Evolutionary conservation across 2,329 filamentous ascomycete genomes (phyloP).

Genomic region (Trichophyton verrucosum): DNA sequence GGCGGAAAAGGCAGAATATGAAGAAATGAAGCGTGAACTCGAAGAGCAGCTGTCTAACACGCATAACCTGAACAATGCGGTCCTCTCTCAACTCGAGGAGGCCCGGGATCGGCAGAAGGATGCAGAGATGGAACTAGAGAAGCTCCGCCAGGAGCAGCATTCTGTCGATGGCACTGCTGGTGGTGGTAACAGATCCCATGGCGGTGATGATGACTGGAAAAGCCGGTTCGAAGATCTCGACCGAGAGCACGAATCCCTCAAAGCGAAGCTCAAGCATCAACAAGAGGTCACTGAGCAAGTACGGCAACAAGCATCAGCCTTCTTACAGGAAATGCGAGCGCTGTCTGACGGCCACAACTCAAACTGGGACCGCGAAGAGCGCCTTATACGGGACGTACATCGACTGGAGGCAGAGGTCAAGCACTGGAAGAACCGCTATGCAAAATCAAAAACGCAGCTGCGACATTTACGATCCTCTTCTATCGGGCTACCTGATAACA

Average conservation of each 20-base stretch:
- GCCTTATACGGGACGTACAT: constrained; percentile 61
- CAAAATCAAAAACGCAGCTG: constrained; percentile 75
- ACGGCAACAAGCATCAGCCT: constrained; percentile 66
- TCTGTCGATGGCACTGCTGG: background rate
- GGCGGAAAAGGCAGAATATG: constrained; percentile 55
- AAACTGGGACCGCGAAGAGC: constrained; percentile 69
- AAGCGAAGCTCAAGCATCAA: constrained; percentile 56
- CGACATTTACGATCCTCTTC: constrained; percentile 70
- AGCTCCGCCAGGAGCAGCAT: constrained; percentile 5
- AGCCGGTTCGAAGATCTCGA: constrained; percentile 47
- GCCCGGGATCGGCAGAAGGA: constrained; percentile 56
- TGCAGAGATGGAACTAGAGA: constrained; percentile 47
- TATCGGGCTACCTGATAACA: constrained; percentile 49
- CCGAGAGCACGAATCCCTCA: constrained; percentile 53
- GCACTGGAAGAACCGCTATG: constrained; percentile 83
- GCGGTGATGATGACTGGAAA: constrained; percentile 43
- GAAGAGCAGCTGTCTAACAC: constrained; percentile 64
- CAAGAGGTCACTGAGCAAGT: constrained; percentile 78
- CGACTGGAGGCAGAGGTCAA: constrained; percentile 70
- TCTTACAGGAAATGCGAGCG: constrained; percentile 76
- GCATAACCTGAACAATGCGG: constrained; percentile 61
- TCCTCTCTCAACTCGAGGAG: constrained; percentile 67
- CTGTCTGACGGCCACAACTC: constrained; percentile 69
- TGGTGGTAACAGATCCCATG: background rate
- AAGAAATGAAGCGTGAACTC: constrained; percentile 49